A percentile compares a stretch with the other conserved stretches of the same genome.
These are phyloP conservation scores for Ceratobasidium theobromae DNA, from an alignment of 1,284 basidiomycete species.

Conservation along the genomic window DNA sequence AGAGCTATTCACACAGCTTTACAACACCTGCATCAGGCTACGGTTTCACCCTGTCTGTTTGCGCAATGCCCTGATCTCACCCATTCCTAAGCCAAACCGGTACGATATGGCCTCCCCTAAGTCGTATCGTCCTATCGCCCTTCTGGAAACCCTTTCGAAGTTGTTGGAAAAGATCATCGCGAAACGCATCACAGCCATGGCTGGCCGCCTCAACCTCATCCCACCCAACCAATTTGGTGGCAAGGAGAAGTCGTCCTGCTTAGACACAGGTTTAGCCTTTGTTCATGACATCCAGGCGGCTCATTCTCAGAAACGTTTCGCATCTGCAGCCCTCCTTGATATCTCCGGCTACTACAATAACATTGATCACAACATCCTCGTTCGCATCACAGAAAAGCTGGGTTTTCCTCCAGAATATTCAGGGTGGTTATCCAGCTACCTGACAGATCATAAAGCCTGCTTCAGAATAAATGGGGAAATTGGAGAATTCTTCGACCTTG, in stretches of 20 bases:
- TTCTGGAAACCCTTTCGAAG: conserved; percentile 42
- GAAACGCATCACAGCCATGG: conserved; percentile 36
- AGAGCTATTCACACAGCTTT: conserved; percentile 5
- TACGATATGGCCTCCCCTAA: conserved; percentile 41
- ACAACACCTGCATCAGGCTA: conserved; percentile 57
- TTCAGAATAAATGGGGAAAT: conserved; percentile 39
- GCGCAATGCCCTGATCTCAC: conserved; percentile 38
- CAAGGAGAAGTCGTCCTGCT: conserved; percentile 37
- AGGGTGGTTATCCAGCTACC: conserved; percentile 32
- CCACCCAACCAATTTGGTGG: conserved; percentile 41
- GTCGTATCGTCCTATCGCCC: conserved; percentile 41
- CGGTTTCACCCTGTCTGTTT: conserved; percentile 39
- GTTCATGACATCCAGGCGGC: conserved; percentile 41
- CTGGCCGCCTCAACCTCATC: conserved; percentile 37
- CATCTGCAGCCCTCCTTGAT: conserved; percentile 41
- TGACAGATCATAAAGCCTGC: conserved; percentile 37
- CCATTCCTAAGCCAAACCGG: conserved; percentile 40
- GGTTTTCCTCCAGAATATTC: conserved; percentile 26
- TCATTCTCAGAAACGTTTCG: conserved; percentile 37
- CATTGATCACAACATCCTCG: conserved; percentile 40
- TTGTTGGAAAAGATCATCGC: conserved; percentile 40
- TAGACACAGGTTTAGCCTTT: conserved; percentile 39
- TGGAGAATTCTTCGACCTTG: background rate
- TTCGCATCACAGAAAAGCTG: conserved; percentile 11
- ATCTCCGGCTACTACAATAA: conserved; percentile 43